Evolutionary conservation across 73 alveolate species (phyloP).

Genomic region (Stentor roeselii): DNA sequence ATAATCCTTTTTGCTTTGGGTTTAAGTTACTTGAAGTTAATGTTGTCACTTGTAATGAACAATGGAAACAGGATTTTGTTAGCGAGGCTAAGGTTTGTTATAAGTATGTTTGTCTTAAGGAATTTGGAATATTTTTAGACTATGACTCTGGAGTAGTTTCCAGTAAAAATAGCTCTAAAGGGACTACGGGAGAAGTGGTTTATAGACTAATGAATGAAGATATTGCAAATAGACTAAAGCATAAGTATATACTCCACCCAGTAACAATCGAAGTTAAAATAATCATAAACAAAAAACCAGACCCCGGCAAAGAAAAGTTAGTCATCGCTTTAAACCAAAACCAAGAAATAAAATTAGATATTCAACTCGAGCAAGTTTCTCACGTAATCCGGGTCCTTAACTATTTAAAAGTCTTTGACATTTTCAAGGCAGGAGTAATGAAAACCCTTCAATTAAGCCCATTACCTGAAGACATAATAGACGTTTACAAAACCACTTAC

Average conservation of each 20-base stretch:
- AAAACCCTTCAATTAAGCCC: not conserved
- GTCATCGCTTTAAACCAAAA: not conserved
- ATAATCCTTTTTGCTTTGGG: slow-evolving; percentile 59
- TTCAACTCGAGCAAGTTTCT: not conserved
- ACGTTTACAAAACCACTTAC: not conserved
- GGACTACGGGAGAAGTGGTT: not conserved
- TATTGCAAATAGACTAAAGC: not conserved
- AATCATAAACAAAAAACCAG: not conserved
- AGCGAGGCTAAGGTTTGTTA: slow-evolving; percentile 48
- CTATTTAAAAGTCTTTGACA: not conserved
- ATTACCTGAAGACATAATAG: not conserved
- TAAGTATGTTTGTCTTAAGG: slow-evolving; percentile 28
- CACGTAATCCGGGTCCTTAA: not conserved
- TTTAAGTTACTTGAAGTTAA: slow-evolving; percentile 70
- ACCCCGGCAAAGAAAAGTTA: not conserved
- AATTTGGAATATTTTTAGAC: slow-evolving; percentile 44
- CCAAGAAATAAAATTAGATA: not conserved
- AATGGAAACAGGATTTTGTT: slow-evolving; percentile 71
- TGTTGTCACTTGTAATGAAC: slow-evolving; percentile 69
- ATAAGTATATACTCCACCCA: slow-evolving; percentile 14
- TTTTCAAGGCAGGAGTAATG: not conserved
- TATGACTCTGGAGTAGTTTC: not conserved
- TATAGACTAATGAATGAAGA: not conserved
- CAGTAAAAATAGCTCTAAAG: not conserved
- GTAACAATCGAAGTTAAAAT: not conserved